phyloP scores from a whole-genome alignment of 352 stramenopile genomes.

The Phytopythium mirpurense region DNA sequence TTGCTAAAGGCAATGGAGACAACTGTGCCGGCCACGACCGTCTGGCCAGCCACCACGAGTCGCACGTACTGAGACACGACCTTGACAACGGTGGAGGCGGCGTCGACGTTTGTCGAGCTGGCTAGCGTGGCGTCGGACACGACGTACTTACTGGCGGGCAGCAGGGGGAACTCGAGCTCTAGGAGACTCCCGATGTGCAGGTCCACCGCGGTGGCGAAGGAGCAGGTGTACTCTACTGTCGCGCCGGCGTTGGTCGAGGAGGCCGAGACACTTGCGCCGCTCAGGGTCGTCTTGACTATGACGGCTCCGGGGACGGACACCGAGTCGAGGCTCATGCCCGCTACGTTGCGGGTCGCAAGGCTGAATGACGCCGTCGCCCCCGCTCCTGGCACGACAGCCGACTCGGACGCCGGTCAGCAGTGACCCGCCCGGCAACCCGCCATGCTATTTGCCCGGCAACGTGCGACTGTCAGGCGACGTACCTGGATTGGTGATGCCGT shows the following conservation, averaged over 20 bases:
- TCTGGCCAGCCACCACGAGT: conserved; percentile 28
- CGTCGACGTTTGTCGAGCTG: conserved; percentile 14
- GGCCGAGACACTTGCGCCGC: conserved; percentile 18
- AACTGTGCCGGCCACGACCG: conserved; percentile 13
- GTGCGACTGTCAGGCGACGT: background rate
- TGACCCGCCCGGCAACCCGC: no score
- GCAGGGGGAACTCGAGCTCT: conserved; percentile 37
- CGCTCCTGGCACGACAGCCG: conserved; percentile 18
- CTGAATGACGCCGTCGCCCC: conserved; percentile 32
- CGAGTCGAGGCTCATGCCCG: conserved; percentile 29
- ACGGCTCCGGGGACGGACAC: conserved; percentile 18
- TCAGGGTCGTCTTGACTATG: conserved; percentile 24
- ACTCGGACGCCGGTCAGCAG: background rate
- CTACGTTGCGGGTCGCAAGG: conserved; percentile 28
- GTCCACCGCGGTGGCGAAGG: conserved; percentile 34
- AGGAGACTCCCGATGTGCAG: conserved; percentile 37
- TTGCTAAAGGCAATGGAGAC: conserved; percentile 35
- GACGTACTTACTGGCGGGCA: conserved; percentile 33
- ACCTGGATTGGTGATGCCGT: conserved; percentile 61
- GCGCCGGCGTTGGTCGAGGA: conserved; percentile 27
- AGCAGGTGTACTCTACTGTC: conserved; percentile 22
- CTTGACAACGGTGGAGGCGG: conserved; percentile 23
- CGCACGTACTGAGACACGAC: conserved; percentile 27
- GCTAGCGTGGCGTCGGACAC: conserved; percentile 18
- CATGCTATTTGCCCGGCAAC: no score